These are phyloP conservation scores for Trametes gibbosa DNA, from an alignment of 768 basidiomycete genomes.

Conservation along the genomic window DNA sequence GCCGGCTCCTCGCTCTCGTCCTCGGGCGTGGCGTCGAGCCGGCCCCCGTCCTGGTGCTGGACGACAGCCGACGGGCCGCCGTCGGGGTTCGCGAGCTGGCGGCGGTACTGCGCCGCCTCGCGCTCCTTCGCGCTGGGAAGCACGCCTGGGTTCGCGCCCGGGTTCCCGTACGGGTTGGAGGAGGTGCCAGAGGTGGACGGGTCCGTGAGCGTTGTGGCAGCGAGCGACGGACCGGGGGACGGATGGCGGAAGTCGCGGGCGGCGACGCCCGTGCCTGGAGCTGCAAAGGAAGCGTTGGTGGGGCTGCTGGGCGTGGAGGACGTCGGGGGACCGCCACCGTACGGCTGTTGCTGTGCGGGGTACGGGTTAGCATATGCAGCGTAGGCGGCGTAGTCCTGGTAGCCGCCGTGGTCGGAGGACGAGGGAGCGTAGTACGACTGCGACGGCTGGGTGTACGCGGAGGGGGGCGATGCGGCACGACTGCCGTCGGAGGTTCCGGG, in stretches of 20 bases:
- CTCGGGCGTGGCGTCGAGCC: conserved; percentile 20
- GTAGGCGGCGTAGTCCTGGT: conserved; percentile 23
- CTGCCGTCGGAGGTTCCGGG: neutral
- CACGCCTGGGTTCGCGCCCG: conserved; percentile 2
- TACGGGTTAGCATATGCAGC: conserved; percentile 15
- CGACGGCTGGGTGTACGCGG: conserved; percentile 21
- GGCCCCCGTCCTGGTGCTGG: conserved; percentile 32
- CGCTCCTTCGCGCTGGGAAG: conserved; percentile 30
- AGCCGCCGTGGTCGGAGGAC: conserved; percentile 20
- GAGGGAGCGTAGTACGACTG: conserved; percentile 23
- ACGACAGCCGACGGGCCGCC: conserved; percentile 19
- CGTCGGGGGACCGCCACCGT: neutral
- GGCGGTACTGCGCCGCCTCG: conserved; percentile 24
- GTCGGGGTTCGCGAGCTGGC: conserved; percentile 26
- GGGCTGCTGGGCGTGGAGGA: conserved; percentile 5
- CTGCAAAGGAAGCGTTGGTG: conserved; percentile 9
- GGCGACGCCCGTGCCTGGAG: conserved; percentile 5
- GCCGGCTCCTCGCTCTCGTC: conserved; percentile 16
- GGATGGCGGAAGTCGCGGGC: conserved; percentile 24
- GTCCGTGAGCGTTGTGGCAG: conserved; percentile 14
- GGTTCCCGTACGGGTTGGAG: neutral
- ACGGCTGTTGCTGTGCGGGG: neutral
- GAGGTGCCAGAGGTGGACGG: conserved; percentile 9
- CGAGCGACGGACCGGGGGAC: conserved; percentile 27
- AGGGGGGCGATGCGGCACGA: conserved; percentile 11